Percentiles rank a stretch among this genome's conserved stretches.
Conservation (phyloP, 208 protist genomes). For the Wallacemonas rigidus region DNA sequence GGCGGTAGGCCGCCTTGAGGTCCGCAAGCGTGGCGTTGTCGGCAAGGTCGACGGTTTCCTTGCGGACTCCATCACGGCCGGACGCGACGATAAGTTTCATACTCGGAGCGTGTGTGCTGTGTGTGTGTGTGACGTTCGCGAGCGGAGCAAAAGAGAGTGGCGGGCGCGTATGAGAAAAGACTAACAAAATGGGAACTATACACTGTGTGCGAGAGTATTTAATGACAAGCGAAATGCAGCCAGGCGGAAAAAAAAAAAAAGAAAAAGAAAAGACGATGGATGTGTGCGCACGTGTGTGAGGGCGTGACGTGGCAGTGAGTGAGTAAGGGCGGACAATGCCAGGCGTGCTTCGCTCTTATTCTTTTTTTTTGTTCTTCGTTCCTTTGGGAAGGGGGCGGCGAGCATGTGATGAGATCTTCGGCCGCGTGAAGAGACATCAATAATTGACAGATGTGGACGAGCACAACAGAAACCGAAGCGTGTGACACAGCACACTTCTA, state of each 20-base stretch:
- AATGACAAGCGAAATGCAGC: too few relatives aligned
- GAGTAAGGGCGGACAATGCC: too few relatives aligned
- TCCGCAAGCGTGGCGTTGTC: constrained; percentile 64
- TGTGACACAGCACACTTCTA: too few relatives aligned
- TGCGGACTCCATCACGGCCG: constrained; percentile 35
- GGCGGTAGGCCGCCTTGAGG: constrained; percentile 69
- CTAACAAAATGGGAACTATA: too few relatives aligned
- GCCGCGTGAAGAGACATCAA: too few relatives aligned
- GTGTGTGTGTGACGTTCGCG: neutral
- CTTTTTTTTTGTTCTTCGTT: neutral
- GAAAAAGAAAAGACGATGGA: too few relatives aligned
- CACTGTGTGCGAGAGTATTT: too few relatives aligned
- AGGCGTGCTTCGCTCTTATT: too few relatives aligned
- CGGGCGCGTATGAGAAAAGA: neutral
- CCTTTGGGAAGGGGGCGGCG: neutral
- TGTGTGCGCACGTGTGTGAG: too few relatives aligned
- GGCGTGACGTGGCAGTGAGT: too few relatives aligned
- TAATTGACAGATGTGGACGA: neutral
- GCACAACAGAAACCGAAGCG: neutral
- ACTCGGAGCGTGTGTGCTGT: neutral
- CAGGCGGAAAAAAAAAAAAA: too few relatives aligned
- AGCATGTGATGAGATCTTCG: neutral
- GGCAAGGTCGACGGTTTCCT: constrained; percentile 62
- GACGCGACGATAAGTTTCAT: constrained; percentile 82
- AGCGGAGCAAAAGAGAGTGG: constrained; percentile 4